Evolutionary conservation across 129 eudicot genomes (phyloP), one percentile per base, ranked within the genome.

Genomic region (Centella asiatica): DNA sequence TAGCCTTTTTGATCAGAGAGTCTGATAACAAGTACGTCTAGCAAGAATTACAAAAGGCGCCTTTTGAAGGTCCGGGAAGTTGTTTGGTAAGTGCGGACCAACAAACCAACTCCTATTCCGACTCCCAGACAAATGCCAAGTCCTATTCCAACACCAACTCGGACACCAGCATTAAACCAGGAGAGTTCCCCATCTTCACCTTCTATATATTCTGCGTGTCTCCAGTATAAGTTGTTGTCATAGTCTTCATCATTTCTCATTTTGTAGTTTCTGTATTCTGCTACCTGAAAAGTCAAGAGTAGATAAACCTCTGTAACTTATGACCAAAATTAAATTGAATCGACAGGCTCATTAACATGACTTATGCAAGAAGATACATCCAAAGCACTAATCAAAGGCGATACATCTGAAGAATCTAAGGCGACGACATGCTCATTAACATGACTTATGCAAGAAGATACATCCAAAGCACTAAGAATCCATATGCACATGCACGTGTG

Each of bases 131-230:
- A 88, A 65, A 88, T 76, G 61, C 96, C 96, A 39, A 88, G 94
- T 48, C 96, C 96, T 23, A 88, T 77, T 18, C 96, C 96, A 49
- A 88, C 94, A 49, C 96, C 96, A 6, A 88, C 96, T 68, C 96
- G 70, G 5, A 88, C 94, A 26, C 96, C 96, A 46, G 96, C 95
- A 18, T 85, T 85, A 77, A 89, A 89, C 90, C 95, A 89, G 12
- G 95, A 76, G 6, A 89, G 78, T 18, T 88, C 95, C 46, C 92
- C 88, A 23, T 89, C 95, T 82, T 89, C 97, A 28, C 82, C 84
- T 71, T 85, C 97, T 48, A 80, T 66, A 47, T 80, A 80, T n/a
- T 83, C 97, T 37, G 68, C 40, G 26, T 67, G 79, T 46, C 90
- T 74, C 97, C 88, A 85, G 69, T 78, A 78, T 59, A 78, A 62